A percentile compares a stretch with the other conserved stretches of the same genome.
These are phyloP conservation scores for Tagetes patula DNA, from an alignment of 129 eudicot genomes.

Conservation along the genomic window DNA sequence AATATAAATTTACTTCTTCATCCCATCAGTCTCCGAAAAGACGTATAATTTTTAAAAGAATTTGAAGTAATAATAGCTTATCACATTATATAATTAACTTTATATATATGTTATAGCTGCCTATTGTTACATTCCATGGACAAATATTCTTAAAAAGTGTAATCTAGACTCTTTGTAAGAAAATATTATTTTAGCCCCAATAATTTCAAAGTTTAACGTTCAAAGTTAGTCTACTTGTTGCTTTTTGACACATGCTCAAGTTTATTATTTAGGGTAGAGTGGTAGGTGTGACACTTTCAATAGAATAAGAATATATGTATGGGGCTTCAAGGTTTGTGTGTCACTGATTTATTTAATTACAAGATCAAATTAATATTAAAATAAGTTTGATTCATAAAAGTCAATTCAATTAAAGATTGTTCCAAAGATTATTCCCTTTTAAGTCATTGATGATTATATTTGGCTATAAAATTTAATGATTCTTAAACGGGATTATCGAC, in stretches of 20 bases:
- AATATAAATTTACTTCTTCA: background rate
- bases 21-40: background rate
- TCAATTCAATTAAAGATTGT: background rate
- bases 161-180: slow-evolving; percentile 31
- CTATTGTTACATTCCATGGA: slow-evolving; percentile 20
- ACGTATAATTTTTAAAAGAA: background rate
- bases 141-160: slow-evolving; percentile 31
- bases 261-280: slow-evolving; percentile 20
- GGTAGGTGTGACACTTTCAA: slow-evolving; percentile 33
- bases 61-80: background rate
- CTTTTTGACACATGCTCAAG: slow-evolving; percentile 32
- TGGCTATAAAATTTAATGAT: slow-evolving; percentile 11
- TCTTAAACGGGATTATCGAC: slow-evolving; percentile 2
- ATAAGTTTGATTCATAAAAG: slow-evolving; percentile 13
- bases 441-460: background rate
- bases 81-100: background rate
- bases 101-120: background rate
- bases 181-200: slow-evolving; percentile 29
- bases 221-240: slow-evolving; percentile 25
- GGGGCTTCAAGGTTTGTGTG: slow-evolving; percentile 30
- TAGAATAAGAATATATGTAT: slow-evolving; percentile 34
- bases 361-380: background rate
- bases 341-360: slow-evolving; percentile 27
- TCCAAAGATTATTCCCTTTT: slow-evolving; percentile 12
- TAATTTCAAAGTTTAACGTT: slow-evolving; percentile 32